These are phyloP conservation scores for Fagopyrum homotropicum DNA, from an alignment of 148 eudicot genomes.

Conservation along the genomic window DNA sequence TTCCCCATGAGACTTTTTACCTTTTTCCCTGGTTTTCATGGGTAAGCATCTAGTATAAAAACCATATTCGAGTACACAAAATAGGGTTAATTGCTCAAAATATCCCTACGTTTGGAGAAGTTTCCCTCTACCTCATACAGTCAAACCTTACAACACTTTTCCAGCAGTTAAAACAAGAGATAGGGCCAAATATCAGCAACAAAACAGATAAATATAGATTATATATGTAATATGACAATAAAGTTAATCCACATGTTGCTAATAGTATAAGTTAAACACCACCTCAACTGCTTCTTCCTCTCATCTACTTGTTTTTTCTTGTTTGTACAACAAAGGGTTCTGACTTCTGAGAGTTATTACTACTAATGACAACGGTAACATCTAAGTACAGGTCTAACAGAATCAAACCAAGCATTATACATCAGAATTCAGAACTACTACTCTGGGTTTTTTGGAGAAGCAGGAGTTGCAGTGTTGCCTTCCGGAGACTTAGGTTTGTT, in stretches of 20 bases:
- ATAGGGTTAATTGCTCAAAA: neutral
- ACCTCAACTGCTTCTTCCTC: neutral
- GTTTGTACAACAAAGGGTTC: constrained; percentile 3
- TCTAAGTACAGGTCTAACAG: neutral
- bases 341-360: neutral
- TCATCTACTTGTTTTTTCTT: neutral
- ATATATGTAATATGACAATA: neutral
- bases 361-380: neutral
- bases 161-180: neutral
- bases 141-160: neutral
- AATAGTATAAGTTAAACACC: neutral
- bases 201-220: neutral
- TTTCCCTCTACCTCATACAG: neutral
- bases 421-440: constrained; percentile 6
- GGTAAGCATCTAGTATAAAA: neutral
- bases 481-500: constrained; percentile 34
- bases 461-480: neutral
- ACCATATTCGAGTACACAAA: neutral
- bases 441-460: constrained; percentile 19
- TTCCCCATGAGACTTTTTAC: neutral
- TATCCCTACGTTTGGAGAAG: too few species aligned
- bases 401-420: neutral
- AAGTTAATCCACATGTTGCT: neutral
- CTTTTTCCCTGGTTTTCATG: neutral
- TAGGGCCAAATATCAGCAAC: neutral